phyloP scores from a whole-genome alignment of 2,329 filamentous ascomycete genomes.

The Coleophoma eucalyptorum region DNA sequence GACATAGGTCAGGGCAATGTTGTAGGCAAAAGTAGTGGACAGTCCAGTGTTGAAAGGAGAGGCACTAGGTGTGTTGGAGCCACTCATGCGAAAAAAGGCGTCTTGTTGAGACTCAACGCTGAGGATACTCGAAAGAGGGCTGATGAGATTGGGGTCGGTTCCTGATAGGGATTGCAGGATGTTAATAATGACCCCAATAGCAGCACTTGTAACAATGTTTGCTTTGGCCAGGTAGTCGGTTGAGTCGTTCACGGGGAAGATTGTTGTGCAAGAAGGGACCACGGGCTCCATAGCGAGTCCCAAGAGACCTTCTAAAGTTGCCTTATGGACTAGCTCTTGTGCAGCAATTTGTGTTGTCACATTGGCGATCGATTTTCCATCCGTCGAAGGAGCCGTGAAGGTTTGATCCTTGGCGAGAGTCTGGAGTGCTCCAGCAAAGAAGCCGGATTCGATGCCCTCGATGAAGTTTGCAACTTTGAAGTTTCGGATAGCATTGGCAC shows the following conservation, averaged over 20 bases:
- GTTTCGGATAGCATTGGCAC: background rate
- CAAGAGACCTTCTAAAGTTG: constrained; percentile 3
- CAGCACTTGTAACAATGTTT: constrained; percentile 4
- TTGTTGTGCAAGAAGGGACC: constrained; percentile 1
- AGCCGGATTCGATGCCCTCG: constrained; percentile 4
- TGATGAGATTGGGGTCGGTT: constrained; percentile 2
- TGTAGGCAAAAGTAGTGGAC: constrained; percentile 3
- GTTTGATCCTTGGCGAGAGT: constrained; percentile 2
- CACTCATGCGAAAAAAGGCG: constrained; percentile 6
- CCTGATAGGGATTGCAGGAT: background rate
- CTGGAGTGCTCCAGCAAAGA: constrained; percentile 2
- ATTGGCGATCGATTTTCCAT: constrained; percentile 4
- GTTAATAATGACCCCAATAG: constrained; percentile 5
- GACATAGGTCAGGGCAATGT: constrained; percentile 4
- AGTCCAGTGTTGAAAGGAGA: constrained; percentile 4
- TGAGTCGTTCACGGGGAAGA: background rate
- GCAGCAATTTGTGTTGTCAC: constrained; percentile 5
- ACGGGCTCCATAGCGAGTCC: background rate
- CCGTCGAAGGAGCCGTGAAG: background rate
- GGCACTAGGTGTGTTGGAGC: constrained; percentile 3
- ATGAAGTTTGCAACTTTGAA: constrained; percentile 7
- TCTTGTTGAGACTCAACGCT: constrained; percentile 4
- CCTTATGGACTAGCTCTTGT: constrained; percentile 7
- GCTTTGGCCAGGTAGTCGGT: constrained; percentile 4
- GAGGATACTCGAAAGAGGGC: constrained; percentile 1